These are phyloP conservation scores for Periglandula ipomoeae DNA, from an alignment of 2,329 filamentous ascomycete genomes.

Conservation along the genomic window DNA sequence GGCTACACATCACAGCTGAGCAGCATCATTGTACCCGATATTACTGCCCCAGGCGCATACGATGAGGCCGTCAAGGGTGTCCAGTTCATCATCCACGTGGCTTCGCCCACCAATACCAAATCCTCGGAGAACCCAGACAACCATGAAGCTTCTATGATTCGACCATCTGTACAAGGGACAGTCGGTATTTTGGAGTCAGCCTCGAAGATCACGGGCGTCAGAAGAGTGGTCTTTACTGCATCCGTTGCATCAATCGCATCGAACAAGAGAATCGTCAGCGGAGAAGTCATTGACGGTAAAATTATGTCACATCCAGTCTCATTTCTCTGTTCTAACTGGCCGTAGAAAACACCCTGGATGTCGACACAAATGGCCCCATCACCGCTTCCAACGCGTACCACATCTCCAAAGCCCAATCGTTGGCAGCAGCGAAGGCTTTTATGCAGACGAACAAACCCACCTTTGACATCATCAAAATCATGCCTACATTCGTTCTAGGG, in stretches of 20 bases:
- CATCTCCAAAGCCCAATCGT: slow-evolving; percentile 26
- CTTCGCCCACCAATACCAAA: slow-evolving; percentile 13
- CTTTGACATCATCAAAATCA: slow-evolving; percentile 27
- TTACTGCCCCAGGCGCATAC: slow-evolving; percentile 26
- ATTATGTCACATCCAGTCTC: no score
- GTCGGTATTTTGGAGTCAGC: slow-evolving; percentile 28
- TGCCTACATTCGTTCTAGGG: slow-evolving; percentile 28
- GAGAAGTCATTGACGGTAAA: slow-evolving; percentile 1
- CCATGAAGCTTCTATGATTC: slow-evolving; percentile 13
- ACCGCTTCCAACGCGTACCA: slow-evolving; percentile 24
- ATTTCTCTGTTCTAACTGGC: background rate
- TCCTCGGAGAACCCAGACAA: background rate
- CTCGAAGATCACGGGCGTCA: slow-evolving; percentile 21
- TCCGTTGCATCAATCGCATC: slow-evolving; percentile 20
- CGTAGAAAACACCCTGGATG: background rate
- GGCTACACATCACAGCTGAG: slow-evolving; percentile 11
- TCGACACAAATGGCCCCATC: slow-evolving; percentile 17
- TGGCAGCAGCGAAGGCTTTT: slow-evolving; percentile 24
- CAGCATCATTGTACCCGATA: slow-evolving; percentile 26
- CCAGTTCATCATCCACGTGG: slow-evolving; percentile 26
- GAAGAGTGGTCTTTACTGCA: slow-evolving; percentile 33
- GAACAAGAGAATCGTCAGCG: background rate
- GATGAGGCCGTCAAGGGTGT: slow-evolving; percentile 30
- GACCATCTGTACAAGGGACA: slow-evolving; percentile 27
- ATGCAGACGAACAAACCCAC: slow-evolving; percentile 21